Evolutionary conservation across 2,329 filamentous ascomycete species (phyloP), one percentile per base, ranked within the genome.

Genomic region (Alternaria dauci): DNA sequence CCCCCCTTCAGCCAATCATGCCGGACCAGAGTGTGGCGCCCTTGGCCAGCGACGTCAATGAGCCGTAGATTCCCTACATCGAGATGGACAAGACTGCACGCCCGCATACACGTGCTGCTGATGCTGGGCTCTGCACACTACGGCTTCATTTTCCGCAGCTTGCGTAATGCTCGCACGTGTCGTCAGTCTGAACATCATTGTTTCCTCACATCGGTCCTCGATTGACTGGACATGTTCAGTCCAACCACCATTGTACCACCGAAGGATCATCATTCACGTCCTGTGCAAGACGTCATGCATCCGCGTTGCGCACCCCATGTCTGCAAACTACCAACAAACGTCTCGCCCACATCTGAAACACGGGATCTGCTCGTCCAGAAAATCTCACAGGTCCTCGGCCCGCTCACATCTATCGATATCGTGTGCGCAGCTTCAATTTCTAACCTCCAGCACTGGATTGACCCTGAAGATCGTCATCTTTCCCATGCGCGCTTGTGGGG

Each of bases 381-480:
- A 53, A 53, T 53, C 58, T 42, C 23, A 8, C 16, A 56, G 16
- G 11, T 52, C 32, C 32, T 44, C 57, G 57, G 38, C 52, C 39
- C 51, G 28, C 28, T 30, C 51, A 53, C 51, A 25, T 30, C 23
- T 32, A 44, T 36, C 43, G 36, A 55, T 39, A 48, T 38, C 14
- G 20, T 55, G 16, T 28, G 28, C 30, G 43, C 44, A 52, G 39
- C 52, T 41, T 48, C 50, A 44, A 44, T 25, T 44, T 20, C 39
- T 25, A 11, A 25, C 41, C 39, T 42, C 36, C 32, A 14, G 20
- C 46, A 36, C 46, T 50, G 42, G 18, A 8, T 30, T 38, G 59
- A 59, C 59, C 59, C 56, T 62, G 59, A 59, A 58, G 56, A 62
- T 62, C 52, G 36, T 59, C 52, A 62, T 62, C 56, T 59, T 50